Conservation (phyloP, 2,329 filamentous ascomycete genomes). For the Phyllosticta capitalensis region DNA sequence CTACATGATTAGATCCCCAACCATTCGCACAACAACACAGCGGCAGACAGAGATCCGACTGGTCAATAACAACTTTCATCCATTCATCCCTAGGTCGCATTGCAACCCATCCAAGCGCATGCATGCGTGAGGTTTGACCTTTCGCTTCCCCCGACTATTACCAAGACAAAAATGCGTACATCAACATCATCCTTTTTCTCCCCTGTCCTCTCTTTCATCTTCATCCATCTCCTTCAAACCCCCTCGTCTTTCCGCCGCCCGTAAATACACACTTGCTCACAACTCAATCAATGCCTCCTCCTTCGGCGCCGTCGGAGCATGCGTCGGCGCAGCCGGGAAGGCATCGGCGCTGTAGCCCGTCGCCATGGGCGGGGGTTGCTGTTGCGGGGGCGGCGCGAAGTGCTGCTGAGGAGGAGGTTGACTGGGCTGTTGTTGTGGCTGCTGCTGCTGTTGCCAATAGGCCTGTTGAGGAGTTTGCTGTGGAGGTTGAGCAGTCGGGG, state of each 20-base stretch:
- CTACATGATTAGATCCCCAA: too few species aligned
- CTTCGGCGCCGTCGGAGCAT: constrained; percentile 29
- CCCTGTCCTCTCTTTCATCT: not conserved
- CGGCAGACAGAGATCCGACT: too few species aligned
- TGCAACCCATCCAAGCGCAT: too few species aligned
- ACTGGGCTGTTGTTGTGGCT: constrained; percentile 22
- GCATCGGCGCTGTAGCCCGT: constrained; percentile 34
- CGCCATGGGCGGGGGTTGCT: constrained; percentile 13
- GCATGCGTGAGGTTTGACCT: too few species aligned
- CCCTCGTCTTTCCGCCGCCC: not conserved
- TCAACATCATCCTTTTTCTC: not conserved
- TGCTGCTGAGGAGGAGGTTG: constrained; percentile 21
- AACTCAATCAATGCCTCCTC: constrained; percentile 20
- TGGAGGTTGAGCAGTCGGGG: constrained; percentile 13
- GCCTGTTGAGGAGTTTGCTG: constrained; percentile 22
- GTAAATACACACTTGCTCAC: too few species aligned
- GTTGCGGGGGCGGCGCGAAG: constrained; percentile 20
- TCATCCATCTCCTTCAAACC: not conserved
- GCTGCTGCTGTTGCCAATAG: constrained; percentile 17
- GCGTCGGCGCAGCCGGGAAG: constrained; percentile 58
- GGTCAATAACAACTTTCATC: too few species aligned
- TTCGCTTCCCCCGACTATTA: not conserved
- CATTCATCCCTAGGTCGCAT: too few species aligned
- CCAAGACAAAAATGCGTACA: not conserved
- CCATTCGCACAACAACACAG: too few species aligned